Conservation (phyloP, 2,329 filamentous ascomycete genomes). For the Fusarium concolor region DNA sequence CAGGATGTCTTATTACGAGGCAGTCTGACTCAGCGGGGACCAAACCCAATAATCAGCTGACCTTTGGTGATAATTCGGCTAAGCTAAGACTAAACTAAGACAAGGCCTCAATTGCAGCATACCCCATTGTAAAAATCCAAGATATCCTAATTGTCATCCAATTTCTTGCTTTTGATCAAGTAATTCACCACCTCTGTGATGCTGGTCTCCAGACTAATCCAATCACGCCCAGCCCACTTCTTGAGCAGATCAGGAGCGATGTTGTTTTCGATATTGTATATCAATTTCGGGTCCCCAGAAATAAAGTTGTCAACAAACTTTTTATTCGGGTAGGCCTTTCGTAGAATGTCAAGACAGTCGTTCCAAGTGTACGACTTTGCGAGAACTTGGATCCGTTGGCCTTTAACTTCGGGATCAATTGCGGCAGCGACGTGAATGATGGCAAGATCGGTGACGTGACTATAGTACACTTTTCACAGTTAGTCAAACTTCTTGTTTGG, state of each 20-base stretch:
- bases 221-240: conserved; percentile 33
- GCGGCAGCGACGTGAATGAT: conserved; percentile 28
- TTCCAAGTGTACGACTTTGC: conserved; percentile 30
- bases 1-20: neutral
- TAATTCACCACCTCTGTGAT: conserved; percentile 22
- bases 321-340: conserved; percentile 8
- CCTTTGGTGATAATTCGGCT: neutral
- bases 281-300: conserved; percentile 5
- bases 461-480: conserved; percentile 22
- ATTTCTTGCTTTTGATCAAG: conserved; percentile 2
- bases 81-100: neutral
- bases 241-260: conserved; percentile 16
- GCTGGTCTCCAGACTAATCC: conserved; percentile 17
- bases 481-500: accelerated
- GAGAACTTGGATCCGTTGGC: conserved; percentile 24
- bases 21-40: neutral
- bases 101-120: neutral
- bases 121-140: too few species aligned
- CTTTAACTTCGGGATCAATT: conserved; percentile 16
- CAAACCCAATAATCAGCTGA: neutral
- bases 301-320: conserved; percentile 29
- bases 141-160: neutral
- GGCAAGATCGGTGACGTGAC: conserved; percentile 30
- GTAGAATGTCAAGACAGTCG: conserved; percentile 22
- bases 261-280: conserved; percentile 25